These are phyloP conservation scores for Ballota nigra DNA, from an alignment of 257 asterid genomes.

Conservation along the genomic window DNA sequence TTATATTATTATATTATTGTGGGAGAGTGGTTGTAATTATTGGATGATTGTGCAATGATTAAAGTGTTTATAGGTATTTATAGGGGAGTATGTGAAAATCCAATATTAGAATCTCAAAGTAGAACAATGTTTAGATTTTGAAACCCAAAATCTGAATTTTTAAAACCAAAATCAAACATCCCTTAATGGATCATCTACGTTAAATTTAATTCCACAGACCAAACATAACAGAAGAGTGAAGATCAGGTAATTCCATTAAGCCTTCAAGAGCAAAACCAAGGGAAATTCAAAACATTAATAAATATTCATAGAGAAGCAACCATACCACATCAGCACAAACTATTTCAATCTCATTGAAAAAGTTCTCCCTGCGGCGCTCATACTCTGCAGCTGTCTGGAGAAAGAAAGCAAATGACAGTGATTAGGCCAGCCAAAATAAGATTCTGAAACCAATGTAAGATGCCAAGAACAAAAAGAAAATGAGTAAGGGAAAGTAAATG, in stretches of 20 bases:
- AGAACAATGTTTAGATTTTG: too few species aligned
- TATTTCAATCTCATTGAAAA: slow-evolving; percentile 76
- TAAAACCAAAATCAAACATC: too few species aligned
- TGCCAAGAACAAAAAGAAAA: background rate
- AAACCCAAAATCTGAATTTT: too few species aligned
- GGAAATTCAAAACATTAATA: background rate
- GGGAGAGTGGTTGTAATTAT: too few species aligned
- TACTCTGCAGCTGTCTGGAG: slow-evolving; percentile 82
- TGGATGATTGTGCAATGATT: too few species aligned
- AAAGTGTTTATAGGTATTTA: too few species aligned
- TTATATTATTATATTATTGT: too few species aligned
- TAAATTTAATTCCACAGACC: background rate
- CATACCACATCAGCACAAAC: slow-evolving; percentile 79
- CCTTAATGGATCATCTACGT: too few species aligned
- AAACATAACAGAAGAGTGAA: background rate
- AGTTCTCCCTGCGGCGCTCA: slow-evolving; percentile 67
- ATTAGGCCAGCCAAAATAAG: background rate
- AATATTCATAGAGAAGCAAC: slow-evolving; percentile 2
- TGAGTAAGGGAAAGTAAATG: too few species aligned
- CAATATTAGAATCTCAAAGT: too few species aligned
- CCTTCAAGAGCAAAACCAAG: background rate
- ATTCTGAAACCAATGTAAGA: background rate
- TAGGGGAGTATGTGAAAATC: too few species aligned
- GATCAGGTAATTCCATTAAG: background rate
- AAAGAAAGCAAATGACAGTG: slow-evolving; percentile 10